Conservation (phyloP, 2,329 filamentous ascomycete species). For the Trichophyton benhamiae region DNA sequence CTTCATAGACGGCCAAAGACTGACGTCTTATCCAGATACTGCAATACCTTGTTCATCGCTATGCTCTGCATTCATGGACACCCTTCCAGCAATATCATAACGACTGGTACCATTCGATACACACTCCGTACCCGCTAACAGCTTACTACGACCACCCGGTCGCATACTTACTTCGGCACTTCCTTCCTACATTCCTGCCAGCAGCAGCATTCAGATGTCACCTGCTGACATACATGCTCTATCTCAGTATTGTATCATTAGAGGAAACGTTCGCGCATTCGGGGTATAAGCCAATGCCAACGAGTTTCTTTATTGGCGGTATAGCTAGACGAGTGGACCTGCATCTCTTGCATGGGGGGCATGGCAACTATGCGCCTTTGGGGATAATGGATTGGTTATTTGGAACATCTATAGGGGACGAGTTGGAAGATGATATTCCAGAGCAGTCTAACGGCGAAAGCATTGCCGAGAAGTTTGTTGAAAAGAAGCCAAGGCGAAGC, state of each 20-base stretch:
- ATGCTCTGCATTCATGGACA: constrained; percentile 52
- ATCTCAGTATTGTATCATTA: constrained; percentile 43
- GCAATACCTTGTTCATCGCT: constrained; percentile 63
- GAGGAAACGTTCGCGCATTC: constrained; percentile 50
- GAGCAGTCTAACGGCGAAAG: constrained; percentile 28
- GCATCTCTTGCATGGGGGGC: constrained; percentile 39
- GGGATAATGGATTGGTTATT: constrained; percentile 36
- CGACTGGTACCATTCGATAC: constrained; percentile 45
- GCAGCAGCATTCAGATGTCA: constrained; percentile 48
- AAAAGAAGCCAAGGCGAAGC: constrained; percentile 22
- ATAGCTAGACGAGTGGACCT: constrained; percentile 46
- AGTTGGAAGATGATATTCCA: constrained; percentile 40
- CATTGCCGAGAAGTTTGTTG: constrained; percentile 22
- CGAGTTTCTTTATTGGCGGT: constrained; percentile 45
- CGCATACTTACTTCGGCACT: constrained; percentile 42
- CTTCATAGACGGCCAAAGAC: not conserved
- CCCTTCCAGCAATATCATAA: constrained; percentile 43
- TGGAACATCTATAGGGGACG: constrained; percentile 31
- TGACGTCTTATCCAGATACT: constrained; percentile 36
- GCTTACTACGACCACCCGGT: constrained; percentile 51
- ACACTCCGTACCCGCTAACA: constrained; percentile 43
- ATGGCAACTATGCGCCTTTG: constrained; percentile 36
- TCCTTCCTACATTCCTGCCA: constrained; percentile 46
- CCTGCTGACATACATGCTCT: constrained; percentile 47
- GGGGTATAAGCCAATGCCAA: constrained; percentile 47